Evolutionary conservation across 208 protist genomes (phyloP).

Genomic region (Naegleria lovaniensis): DNA sequence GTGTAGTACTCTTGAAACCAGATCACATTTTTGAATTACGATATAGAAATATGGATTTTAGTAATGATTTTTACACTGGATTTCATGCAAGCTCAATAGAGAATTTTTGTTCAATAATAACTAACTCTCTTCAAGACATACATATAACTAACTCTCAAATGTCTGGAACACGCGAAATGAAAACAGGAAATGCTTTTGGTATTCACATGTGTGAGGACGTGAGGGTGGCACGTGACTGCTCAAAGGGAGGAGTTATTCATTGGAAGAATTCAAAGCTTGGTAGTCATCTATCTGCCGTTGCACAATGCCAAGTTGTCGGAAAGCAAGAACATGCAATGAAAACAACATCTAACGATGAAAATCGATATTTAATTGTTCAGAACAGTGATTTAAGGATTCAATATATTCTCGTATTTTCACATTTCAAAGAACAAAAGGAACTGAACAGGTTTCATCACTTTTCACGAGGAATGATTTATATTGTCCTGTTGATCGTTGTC

Average conservation of each 20-base stretch:
- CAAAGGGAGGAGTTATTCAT: not conserved
- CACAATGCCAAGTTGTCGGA: not conserved
- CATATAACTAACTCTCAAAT: no score
- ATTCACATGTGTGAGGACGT: not conserved
- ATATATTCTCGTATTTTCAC: not conserved
- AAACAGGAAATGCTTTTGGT: not conserved
- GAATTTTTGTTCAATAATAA: not conserved
- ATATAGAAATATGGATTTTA: not conserved
- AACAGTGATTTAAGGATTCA: not conserved
- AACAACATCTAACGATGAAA: not conserved
- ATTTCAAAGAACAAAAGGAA: not conserved
- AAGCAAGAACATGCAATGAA: not conserved
- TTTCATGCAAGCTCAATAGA: not conserved
- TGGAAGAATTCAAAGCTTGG: not conserved
- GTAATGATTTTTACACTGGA: not conserved
- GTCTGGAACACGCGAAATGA: not conserved
- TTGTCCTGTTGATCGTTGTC: not conserved
- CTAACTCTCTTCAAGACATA: not conserved
- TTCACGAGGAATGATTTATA: not conserved
- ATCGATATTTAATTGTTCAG: not conserved
- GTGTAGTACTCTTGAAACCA: not conserved
- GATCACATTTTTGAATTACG: conserved; percentile 5
- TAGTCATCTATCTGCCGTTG: not conserved
- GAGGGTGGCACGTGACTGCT: not conserved
- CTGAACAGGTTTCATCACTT: not conserved